These are phyloP conservation scores for Porphyra umbilicalis DNA, from an alignment of 31 red algal species.

Conservation along the genomic window DNA sequence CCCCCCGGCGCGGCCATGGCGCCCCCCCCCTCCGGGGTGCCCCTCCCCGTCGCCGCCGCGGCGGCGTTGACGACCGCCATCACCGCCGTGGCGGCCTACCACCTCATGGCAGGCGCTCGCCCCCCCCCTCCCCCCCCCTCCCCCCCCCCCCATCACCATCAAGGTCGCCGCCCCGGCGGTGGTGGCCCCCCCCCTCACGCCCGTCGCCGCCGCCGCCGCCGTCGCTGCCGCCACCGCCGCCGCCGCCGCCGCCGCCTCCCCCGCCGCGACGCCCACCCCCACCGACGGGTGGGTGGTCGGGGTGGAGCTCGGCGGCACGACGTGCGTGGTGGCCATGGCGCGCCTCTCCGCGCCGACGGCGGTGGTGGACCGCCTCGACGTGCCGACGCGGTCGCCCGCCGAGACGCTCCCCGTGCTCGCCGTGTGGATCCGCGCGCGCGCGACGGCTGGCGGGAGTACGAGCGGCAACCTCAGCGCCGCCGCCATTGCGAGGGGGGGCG, in stretches of 20 bases:
- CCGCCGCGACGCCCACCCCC: background rate
- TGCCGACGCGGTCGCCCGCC: slow-evolving; percentile 58
- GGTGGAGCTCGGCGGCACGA: slow-evolving; percentile 88
- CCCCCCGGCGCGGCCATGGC: background rate
- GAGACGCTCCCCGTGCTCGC: slow-evolving; percentile 40
- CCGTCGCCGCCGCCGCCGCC: background rate
- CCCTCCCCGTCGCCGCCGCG: background rate
- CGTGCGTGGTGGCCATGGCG: slow-evolving; percentile 52
- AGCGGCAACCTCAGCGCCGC: slow-evolving; percentile 45
- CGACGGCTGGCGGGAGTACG: slow-evolving; percentile 26
- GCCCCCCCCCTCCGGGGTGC: background rate
- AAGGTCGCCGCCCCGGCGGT: background rate
- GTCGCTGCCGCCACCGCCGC: background rate
- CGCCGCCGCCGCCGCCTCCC: background rate
- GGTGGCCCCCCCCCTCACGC: no score
- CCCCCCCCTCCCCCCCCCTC: background rate
- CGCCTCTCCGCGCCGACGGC: slow-evolving; percentile 38
- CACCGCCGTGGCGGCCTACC: background rate
- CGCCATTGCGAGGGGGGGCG: slow-evolving; percentile 24
- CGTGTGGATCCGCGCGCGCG: slow-evolving; percentile 38
- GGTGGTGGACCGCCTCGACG: slow-evolving; percentile 50
- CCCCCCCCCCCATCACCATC: no score
- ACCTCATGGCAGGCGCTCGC: no score
- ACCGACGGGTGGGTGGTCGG: slow-evolving; percentile 40
- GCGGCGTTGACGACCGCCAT: background rate